Evolutionary conservation across 139 green algal genomes (phyloP).

Genomic region (Volvox africanus): DNA sequence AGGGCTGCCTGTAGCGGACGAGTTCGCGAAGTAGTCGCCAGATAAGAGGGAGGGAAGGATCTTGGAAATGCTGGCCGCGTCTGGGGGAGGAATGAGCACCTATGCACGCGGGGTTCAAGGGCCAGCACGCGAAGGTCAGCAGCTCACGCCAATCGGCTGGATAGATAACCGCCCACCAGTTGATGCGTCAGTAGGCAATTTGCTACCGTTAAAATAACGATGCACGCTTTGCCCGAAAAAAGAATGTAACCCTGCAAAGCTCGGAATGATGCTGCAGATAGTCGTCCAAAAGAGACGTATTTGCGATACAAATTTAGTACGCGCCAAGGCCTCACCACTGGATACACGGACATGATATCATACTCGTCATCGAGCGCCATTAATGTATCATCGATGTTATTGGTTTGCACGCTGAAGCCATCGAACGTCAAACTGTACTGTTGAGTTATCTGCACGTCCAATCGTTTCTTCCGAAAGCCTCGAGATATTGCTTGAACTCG

Average conservation of each 20-base stretch:
- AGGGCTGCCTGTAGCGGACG: not conserved
- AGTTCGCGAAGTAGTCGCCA: not conserved
- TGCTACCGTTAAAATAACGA: too few species aligned
- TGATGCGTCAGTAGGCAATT: not conserved
- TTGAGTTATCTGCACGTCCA: not conserved
- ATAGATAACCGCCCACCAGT: not conserved
- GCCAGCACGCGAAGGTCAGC: not conserved
- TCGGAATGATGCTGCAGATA: not conserved
- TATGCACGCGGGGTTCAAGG: not conserved
- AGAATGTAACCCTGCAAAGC: not conserved
- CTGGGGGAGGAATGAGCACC: not conserved
- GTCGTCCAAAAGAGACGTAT: not conserved
- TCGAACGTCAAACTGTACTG: conserved; percentile 19
- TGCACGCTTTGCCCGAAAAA: not conserved
- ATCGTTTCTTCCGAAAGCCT: not conserved
- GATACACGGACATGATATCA: conserved; percentile 22
- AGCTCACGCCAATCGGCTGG: not conserved
- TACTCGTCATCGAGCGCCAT: not conserved
- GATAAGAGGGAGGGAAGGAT: not conserved
- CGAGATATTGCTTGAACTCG: not conserved
- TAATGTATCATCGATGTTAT: not conserved
- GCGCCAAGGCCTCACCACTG: conserved; percentile 26
- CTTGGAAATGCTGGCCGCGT: not conserved
- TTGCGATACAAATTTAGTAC: not conserved
- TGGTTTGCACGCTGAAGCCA: conserved; percentile 25